phyloP scores from a whole-genome alignment of 202 grass and related monocot species.

The Brachypodium distachyon region DNA sequence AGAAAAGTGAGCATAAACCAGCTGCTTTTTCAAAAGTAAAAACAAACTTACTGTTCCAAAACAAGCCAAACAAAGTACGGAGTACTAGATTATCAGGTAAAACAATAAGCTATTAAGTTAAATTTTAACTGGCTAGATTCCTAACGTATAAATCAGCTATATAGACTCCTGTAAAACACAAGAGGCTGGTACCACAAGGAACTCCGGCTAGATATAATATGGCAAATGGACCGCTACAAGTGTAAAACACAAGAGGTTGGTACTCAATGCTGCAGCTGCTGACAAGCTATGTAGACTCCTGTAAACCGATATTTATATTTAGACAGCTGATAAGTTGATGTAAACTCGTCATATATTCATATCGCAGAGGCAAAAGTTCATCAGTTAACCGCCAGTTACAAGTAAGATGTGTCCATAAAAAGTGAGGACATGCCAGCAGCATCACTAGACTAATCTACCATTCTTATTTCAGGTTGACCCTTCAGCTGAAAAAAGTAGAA shows the following conservation, averaged over 20 bases:
- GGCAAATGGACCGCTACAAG: too few species aligned
- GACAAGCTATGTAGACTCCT: not conserved
- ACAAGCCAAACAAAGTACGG: not conserved
- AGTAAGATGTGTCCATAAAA: slow-evolving; percentile 53
- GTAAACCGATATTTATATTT: slow-evolving; percentile 1
- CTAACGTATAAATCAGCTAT: too few species aligned
- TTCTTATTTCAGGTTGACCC: slow-evolving; percentile 52
- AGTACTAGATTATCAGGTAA: not conserved
- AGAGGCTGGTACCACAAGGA: too few species aligned
- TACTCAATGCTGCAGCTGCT: too few species aligned
- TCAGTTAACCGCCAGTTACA: slow-evolving; percentile 12
- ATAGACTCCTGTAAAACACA: too few species aligned
- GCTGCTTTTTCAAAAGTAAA: too few species aligned
- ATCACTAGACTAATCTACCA: slow-evolving; percentile 38
- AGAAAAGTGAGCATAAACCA: too few species aligned
- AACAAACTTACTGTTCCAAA: too few species aligned
- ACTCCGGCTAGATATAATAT: not conserved
- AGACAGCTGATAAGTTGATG: slow-evolving; percentile 15
- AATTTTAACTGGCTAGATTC: not conserved
- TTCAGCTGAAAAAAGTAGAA: slow-evolving; percentile 40
- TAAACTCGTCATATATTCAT: slow-evolving; percentile 45
- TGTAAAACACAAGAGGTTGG: too few species aligned
- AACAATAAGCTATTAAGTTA: not conserved
- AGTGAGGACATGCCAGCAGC: slow-evolving; percentile 40
- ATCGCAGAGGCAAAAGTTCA: slow-evolving; percentile 24